Evolutionary conservation across 805 yeast genomes (phyloP).

Genomic region (Cyberlindnera japonica): DNA sequence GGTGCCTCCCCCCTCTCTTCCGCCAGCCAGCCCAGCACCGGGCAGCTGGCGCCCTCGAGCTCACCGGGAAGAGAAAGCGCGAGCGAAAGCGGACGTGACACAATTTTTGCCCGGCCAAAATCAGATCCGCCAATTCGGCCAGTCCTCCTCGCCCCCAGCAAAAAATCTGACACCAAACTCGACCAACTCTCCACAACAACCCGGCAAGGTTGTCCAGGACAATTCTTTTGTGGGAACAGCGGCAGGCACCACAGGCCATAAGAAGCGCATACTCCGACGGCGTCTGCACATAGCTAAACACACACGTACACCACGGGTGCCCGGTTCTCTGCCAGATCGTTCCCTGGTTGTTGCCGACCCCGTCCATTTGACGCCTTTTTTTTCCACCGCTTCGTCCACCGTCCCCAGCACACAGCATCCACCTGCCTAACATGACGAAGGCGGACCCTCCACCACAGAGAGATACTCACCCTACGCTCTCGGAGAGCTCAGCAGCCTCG

Average conservation of each 20-base stretch:
- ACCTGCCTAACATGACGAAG: neutral
- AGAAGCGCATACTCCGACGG: no score
- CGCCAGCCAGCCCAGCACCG: no score
- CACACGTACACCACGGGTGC: neutral
- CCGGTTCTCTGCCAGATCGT: neutral
- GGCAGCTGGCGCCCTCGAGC: no score
- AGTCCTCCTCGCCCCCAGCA: neutral
- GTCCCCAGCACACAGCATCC: neutral
- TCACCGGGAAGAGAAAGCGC: neutral
- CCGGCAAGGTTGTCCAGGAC: no score
- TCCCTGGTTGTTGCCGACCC: neutral
- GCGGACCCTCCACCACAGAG: neutral
- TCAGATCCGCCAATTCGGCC: constrained; percentile 1
- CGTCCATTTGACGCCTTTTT: constrained; percentile 10
- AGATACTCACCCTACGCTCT: no score
- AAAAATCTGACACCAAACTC: constrained; percentile 12
- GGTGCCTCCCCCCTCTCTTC: no score
- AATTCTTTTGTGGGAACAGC: no score
- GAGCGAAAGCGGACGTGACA: constrained; percentile 2
- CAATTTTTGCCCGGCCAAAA: neutral
- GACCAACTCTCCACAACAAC: constrained; percentile 1
- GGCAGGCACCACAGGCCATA: no score
- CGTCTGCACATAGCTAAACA: no score
- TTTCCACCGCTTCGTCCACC: constrained; percentile 1
- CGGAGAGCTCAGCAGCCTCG: neutral